Conservation (phyloP, 495 filamentous ascomycete genomes). For the Aspergillus kassunensis region DNA sequence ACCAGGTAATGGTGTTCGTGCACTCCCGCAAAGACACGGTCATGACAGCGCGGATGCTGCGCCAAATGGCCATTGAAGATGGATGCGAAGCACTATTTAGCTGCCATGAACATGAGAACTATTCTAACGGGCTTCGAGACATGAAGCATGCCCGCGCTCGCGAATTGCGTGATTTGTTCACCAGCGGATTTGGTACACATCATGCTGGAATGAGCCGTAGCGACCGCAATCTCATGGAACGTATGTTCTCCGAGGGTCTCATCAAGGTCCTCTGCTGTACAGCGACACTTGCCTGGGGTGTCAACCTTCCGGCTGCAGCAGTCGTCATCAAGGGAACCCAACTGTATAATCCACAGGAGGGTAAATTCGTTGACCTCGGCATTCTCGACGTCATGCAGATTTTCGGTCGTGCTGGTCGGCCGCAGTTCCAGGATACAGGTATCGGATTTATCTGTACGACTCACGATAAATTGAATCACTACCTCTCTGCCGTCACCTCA, state of each 20-base stretch:
- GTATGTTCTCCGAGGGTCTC: conserved; percentile 80
- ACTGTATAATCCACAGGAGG: conserved; percentile 91
- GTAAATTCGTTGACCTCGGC: conserved; percentile 93
- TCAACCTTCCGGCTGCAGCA: conserved; percentile 95
- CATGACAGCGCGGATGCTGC: conserved; percentile 76
- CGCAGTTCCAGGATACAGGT: conserved; percentile 93
- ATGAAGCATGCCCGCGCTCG: conserved; percentile 77
- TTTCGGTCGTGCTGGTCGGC: conserved; percentile 94
- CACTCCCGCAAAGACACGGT: conserved; percentile 95
- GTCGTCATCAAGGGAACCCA: conserved; percentile 98
- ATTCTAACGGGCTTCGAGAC: conserved; percentile 69
- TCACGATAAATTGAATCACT: conserved; percentile 87
- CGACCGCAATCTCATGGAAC: conserved; percentile 90
- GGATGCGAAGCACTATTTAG: conserved; percentile 70
- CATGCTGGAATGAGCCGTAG: conserved; percentile 93
- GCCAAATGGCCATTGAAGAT: conserved; percentile 80
- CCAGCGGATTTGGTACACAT: conserved; percentile 89
- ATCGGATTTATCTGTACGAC: conserved; percentile 97
- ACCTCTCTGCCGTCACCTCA: conserved; percentile 86
- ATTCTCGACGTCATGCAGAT: conserved; percentile 98
- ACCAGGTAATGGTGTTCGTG: conserved; percentile 99
- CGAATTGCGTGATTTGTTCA: conserved; percentile 82
- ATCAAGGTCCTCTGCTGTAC: conserved; percentile 98
- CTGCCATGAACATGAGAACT: conserved; percentile 63
- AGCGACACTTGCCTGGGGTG: conserved; percentile 96